Evolutionary conservation across 169 alveolate genomes (phyloP).

Genomic region (Plasmodium fragile): DNA sequence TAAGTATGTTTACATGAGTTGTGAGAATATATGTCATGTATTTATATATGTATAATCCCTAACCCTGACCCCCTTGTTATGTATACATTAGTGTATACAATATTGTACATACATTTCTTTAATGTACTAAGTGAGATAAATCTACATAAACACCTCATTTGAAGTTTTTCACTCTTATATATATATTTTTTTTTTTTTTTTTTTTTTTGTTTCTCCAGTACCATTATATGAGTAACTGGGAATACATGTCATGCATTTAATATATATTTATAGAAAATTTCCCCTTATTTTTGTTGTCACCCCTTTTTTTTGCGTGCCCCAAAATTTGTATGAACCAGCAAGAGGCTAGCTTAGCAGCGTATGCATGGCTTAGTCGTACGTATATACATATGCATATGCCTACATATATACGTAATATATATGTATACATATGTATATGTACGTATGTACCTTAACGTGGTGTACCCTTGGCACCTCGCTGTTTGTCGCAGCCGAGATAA

Average conservation of each 20-base stretch:
- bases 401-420: conserved; percentile 12
- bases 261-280: not conserved
- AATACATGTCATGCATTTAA: not conserved
- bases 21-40: not conserved
- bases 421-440: conserved; percentile 16
- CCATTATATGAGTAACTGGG: not conserved
- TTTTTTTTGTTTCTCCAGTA: not conserved
- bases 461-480: not conserved
- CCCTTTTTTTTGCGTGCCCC: not conserved
- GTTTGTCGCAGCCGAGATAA: not conserved
- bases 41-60: not conserved
- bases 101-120: not conserved
- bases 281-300: not conserved
- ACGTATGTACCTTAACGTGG: not conserved
- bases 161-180: not conserved
- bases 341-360: not conserved
- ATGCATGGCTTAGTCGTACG: not conserved
- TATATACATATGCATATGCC: conserved; percentile 2
- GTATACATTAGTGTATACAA: not conserved
- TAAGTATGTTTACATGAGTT: not conserved
- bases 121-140: not conserved
- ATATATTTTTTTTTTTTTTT: not conserved
- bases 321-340: not conserved
- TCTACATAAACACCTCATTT: not conserved
- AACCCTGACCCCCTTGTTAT: not conserved